Evolutionary conservation across 192 early-diverging fungal genomes (phyloP).

Genomic region (Geosiphon pyriformis): DNA sequence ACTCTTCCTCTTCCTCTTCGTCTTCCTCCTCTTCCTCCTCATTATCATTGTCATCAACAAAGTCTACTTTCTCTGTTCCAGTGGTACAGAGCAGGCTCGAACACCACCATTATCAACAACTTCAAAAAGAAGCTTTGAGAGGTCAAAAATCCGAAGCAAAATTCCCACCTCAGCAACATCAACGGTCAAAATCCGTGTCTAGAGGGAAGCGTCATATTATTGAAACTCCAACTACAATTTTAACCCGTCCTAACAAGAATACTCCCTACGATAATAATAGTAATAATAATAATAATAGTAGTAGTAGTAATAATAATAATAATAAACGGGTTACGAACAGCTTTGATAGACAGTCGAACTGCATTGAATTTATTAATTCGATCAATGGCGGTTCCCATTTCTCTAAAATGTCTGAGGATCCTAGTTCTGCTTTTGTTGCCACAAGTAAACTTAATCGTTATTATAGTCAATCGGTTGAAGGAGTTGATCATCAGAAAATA

Average conservation of each 20-base stretch:
- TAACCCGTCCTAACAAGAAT: slow-evolving; percentile 1
- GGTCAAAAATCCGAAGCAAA: background rate
- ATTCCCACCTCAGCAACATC: background rate
- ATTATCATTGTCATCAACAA: background rate
- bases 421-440: background rate
- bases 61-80: slow-evolving; percentile 14
- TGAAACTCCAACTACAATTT: background rate
- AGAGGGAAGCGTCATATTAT: slow-evolving; percentile 2
- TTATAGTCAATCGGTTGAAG: slow-evolving; percentile 12
- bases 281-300: slow-evolving; percentile 5
- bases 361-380: background rate
- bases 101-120: slow-evolving; percentile 25
- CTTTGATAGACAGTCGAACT: background rate
- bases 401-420: background rate
- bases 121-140: background rate
- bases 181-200: slow-evolving; percentile 14
- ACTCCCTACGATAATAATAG: background rate
- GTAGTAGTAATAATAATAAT: background rate
- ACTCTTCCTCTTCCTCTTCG: background rate
- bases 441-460: background rate
- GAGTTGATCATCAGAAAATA: background rate
- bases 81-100: slow-evolving; percentile 29
- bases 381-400: background rate
- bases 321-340: background rate
- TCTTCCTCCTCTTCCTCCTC: background rate